phyloP scores from a whole-genome alignment of 2,329 filamentous ascomycete species.

The Dactylellina leptospora region DNA sequence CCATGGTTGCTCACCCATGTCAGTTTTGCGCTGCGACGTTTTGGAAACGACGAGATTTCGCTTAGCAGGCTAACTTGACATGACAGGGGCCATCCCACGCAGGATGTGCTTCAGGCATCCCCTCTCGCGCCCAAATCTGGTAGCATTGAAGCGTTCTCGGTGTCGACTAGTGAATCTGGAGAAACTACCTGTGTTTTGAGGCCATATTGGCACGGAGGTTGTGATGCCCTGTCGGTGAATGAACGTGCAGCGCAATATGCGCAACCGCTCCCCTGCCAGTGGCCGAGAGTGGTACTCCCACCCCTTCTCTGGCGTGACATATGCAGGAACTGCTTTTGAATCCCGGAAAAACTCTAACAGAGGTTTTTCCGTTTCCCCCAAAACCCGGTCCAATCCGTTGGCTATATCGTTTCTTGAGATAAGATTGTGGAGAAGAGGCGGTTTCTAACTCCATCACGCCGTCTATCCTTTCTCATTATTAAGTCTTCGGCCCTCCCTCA shows the following conservation, averaged over 20 bases:
- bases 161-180: constrained; percentile 26
- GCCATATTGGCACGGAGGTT: background rate
- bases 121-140: constrained; percentile 1
- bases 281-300: background rate
- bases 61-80: constrained; percentile 31
- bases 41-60: constrained; percentile 47
- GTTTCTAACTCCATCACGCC: constrained; percentile 8
- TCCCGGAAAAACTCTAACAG: constrained; percentile 43
- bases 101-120: constrained; percentile 48
- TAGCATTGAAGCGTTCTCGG: constrained; percentile 25
- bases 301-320: constrained; percentile 19
- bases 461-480: constrained; percentile 12
- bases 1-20: constrained; percentile 23
- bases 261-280: background rate
- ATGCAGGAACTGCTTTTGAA: constrained; percentile 9
- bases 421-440: constrained; percentile 22
- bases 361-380: constrained; percentile 42
- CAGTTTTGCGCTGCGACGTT: constrained; percentile 43
- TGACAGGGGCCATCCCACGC: constrained; percentile 38
- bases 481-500: constrained; percentile 14
- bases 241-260: background rate
- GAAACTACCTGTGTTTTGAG: constrained; percentile 40
- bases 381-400: constrained; percentile 14
- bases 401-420: constrained; percentile 29
- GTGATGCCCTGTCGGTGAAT: background rate